Base-by-base conservation (phyloP, 192 early-diverging fungal genomes). In the Entomortierella parvispora region DNA sequence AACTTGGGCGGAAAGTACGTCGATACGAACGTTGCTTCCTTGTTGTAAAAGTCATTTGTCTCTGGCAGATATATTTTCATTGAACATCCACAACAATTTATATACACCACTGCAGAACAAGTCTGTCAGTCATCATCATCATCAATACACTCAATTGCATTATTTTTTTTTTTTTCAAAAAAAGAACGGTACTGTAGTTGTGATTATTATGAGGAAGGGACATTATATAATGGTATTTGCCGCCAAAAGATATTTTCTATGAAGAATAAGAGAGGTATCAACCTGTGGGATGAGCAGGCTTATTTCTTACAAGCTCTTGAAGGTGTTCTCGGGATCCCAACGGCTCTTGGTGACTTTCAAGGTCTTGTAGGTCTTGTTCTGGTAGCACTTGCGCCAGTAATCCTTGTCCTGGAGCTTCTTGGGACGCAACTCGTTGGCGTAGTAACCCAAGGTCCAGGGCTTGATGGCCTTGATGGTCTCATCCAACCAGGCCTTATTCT, bases 331-430 rank as follows among this genome's bases (percentile, higher is more conserved):
- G 23, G 74, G 74, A 23, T 77, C 74, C 74, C 74, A 77, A 12
- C 58, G 57, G 60, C 64, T 77, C 74, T 77, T 77, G 66, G 74
- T 77, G 23, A 56, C 50, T 55, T 68, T 56, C 53, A 77, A 46
- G 43, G 66, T 77, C 37, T 68, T 64, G 62, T 58, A 77, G 25
- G 74, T 77, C 55, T 77, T 68, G 47, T 68, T 63, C 61, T 77
- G 65, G 34, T 77, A 77, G 42, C 74, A 77, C 74, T 77, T 77
- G 57, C 58, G 31, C 74, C 74, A 77, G 65, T 77, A 77, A 33
- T 68, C 37, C 7, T 44, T 42, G 49, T 77, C 74, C 25, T 68
- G n/a, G 20, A 77, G 22, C 54, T 77, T 64, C 56, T 77, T 77
- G 52, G 74, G 74, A 32, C 65, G 65, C 60, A 77, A 52, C 61